These are phyloP conservation scores for Fusarium sp. DNA, from an alignment of 2,329 filamentous ascomycete species.

Conservation along the genomic window DNA sequence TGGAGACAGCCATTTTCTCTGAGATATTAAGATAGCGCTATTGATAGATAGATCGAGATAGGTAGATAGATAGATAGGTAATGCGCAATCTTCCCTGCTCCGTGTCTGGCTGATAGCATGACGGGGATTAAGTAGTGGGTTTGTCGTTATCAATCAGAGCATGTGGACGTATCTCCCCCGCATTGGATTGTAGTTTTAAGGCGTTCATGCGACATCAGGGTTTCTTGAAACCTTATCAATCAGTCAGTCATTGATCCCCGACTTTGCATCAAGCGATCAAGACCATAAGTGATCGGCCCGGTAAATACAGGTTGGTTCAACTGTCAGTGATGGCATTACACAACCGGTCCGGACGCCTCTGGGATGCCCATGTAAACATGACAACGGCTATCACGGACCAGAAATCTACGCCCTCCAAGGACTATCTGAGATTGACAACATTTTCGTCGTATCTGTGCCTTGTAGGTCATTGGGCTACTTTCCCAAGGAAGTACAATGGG, in stretches of 20 bases:
- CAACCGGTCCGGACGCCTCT: no score
- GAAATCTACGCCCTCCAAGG: not conserved
- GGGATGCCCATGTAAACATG: no score
- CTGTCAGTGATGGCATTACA: no score
- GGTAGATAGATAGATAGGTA: fast-evolving
- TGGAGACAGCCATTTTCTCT: not conserved
- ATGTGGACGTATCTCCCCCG: not conserved
- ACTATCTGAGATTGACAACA: not conserved
- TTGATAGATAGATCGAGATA: no score
- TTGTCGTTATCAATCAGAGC: no score
- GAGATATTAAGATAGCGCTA: not conserved
- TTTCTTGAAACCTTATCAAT: no score
- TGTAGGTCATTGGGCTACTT: not conserved
- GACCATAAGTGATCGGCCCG: no score
- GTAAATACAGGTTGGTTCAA: no score
- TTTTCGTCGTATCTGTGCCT: not conserved
- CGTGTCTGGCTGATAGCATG: not conserved
- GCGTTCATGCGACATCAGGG: not conserved
- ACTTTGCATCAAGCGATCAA: no score
- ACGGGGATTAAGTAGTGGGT: not conserved
- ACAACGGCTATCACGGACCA: no score
- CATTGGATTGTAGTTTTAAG: not conserved
- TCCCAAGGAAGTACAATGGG: not conserved
- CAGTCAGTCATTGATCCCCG: no score
- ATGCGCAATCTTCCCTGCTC: not conserved